Evolutionary conservation across 2,329 filamentous ascomycete species (phyloP), one percentile per base, ranked within the genome.

Genomic region (Ophiostoma sp.): DNA sequence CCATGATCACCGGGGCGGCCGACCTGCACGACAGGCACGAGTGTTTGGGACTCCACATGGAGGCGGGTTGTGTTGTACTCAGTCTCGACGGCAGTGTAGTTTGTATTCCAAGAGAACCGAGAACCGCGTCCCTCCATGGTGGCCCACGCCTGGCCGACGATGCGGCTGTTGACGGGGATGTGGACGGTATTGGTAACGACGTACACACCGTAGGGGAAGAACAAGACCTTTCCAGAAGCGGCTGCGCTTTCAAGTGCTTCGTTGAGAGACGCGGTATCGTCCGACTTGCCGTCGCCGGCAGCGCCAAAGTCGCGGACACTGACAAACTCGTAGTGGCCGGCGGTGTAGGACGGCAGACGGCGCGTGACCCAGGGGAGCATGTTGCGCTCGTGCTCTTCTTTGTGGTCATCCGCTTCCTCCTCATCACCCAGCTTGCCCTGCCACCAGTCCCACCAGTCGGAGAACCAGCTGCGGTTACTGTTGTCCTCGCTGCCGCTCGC

Each of bases 251-350:
- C 82, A 78, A 92, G 85, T n/a, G 86, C 85, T 1, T 78, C 79
- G 78, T 92, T 88, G 15, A 92, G 83, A 1, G 88, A 87, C 2
- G 82, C 80, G 2, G 90, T 91, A 77, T 91, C 88, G 78, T 91
- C 89, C 0, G 86, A 85, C 1, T 79, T 78, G 12, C 87, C 89
- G 78, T 91, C 85, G 66, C 88, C 89, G 36, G 9, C 36, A 9
- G 36, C 66, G 59, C 80, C 80, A 15, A 79, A 22, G 9, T 25
- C n/a, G 22, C 25, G n/a, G n/a, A 55, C 22, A 55, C 8, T 25
- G n/a, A 50, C 45, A 50, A 50, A 39, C 36, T 55, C 50, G 50
- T 25, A 22, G 19, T 2, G 50, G 50, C 50, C 3, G 50, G 22
- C n/a, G n/a, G 50, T 22, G 19, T 55, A 55, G n/a, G 50, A 25